Conservation (phyloP, 805 yeast species). For the Candida lessepsii region DNA sequence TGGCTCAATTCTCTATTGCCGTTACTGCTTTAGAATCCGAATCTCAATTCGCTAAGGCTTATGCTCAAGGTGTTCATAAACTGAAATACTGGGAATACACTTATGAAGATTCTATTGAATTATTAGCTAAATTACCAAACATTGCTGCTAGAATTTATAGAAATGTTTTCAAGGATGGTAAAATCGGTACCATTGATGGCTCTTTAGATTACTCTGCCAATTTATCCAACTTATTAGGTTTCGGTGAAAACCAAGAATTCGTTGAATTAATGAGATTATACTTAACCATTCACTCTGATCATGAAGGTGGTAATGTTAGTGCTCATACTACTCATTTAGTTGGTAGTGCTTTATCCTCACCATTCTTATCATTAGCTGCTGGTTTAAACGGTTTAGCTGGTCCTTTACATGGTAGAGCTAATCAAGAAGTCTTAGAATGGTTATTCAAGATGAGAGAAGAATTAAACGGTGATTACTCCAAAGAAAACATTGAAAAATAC, state of each 20-base stretch:
- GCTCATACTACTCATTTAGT: constrained; percentile 82
- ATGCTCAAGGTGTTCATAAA: constrained; percentile 68
- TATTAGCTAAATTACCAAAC: constrained; percentile 72
- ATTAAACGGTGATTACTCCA: constrained; percentile 58
- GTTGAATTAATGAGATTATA: constrained; percentile 70
- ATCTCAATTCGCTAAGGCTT: constrained; percentile 68
- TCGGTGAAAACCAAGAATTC: constrained; percentile 55
- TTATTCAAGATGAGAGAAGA: constrained; percentile 62
- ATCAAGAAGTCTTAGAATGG: constrained; percentile 81
- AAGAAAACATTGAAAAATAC: constrained; percentile 58
- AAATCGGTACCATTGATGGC: constrained; percentile 53
- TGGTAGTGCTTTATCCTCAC: constrained; percentile 77
- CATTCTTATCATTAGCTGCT: constrained; percentile 72
- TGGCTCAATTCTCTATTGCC: constrained; percentile 80
- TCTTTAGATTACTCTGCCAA: constrained; percentile 71
- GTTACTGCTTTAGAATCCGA: constrained; percentile 71
- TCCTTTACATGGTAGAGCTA: constrained; percentile 82
- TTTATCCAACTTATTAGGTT: constrained; percentile 64
- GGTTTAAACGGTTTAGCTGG: constrained; percentile 85
- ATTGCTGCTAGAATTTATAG: constrained; percentile 75
- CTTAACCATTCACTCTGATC: constrained; percentile 75
- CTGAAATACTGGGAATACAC: constrained; percentile 72
- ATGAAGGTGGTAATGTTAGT: constrained; percentile 82
- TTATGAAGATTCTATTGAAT: constrained; percentile 66
- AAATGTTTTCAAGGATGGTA: constrained; percentile 57